Conservation (phyloP, 2,329 filamentous ascomycete species). For the Exophiala sp. region DNA sequence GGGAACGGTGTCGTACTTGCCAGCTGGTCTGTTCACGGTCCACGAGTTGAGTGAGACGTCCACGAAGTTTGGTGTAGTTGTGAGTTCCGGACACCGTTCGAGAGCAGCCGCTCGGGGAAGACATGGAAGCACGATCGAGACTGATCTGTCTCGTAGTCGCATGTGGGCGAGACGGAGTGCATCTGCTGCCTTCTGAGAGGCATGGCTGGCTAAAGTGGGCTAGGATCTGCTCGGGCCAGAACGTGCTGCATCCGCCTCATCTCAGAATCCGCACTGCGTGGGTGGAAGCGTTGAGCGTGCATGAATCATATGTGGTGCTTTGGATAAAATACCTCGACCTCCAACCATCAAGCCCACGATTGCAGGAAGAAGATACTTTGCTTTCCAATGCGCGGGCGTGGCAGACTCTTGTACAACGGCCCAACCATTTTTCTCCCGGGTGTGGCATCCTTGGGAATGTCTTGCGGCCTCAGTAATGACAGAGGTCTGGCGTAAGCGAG, state of each 20-base stretch:
- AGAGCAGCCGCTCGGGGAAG: neutral
- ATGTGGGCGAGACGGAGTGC: neutral
- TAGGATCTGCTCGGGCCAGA: neutral
- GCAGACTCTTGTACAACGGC: no score
- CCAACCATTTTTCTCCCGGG: no score
- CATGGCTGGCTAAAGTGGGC: neutral
- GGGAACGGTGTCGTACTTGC: no score
- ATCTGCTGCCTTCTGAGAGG: neutral
- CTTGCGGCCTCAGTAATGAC: no score
- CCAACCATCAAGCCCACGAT: no score
- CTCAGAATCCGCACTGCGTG: neutral
- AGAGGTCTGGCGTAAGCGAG: no score
- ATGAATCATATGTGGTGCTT: neutral
- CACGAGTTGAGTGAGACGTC: no score
- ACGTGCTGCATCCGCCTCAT: neutral
- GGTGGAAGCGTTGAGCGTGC: no score
- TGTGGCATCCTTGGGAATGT: no score
- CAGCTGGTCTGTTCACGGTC: neutral
- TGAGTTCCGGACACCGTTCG: neutral
- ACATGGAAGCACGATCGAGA: neutral
- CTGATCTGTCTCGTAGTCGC: neutral
- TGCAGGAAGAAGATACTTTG: no score
- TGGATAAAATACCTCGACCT: neutral
- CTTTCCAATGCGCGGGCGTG: no score
- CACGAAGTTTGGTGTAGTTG: neutral